Evolutionary conservation across 2,329 filamentous ascomycete species (phyloP), one percentile per base, ranked within the genome.

Genomic region (Trichoderma koningii): DNA sequence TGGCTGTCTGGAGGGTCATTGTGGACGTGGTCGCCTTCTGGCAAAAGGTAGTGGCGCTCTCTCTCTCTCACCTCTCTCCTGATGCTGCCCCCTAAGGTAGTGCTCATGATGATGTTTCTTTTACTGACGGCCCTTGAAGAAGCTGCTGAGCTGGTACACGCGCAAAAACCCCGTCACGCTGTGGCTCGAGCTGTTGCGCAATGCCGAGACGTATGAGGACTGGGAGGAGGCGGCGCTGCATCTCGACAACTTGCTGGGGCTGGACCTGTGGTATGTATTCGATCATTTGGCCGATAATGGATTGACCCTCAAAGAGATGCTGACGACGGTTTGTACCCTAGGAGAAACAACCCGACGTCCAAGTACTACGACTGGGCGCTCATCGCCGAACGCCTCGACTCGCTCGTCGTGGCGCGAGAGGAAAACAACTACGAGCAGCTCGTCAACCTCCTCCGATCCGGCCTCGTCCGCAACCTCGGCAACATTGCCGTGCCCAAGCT

Each of bases 341-440:
- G 91, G 91, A 90, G 93, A 65, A 90, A 93, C 72, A 91, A 93
- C 71, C 87, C 91, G 6, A 88, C 87, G 10, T 93, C 89, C 69
- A 88, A 88, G 71, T 86, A 91, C 77, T 97, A 97, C 76, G 92
- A 97, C 76, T 94, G 92, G 81, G 84, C 87, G 63, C 87, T 97
- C 66, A 95, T 97, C 70, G 85, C 89, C 73, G 86, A 91, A 73
- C 87, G 93, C 21, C 81, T 94, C 51, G 85, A 88, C 71, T 88
- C 87, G 47, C 85, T 96, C 65, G 85, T 88, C 67, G 82, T 83
- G 55, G 89, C 89, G 6, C 85, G 89, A 38, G 87, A 91, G 70
- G 83, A 87, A 51, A 86, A 87, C 68, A 89, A 96, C 75, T 84
- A 93, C 50, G 82, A 92, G 64, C 85, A 86, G 17, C 81, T 97